Percentiles rank a stretch among this genome's conserved stretches.
Evolutionary conservation across 2,329 filamentous ascomycete genomes (phyloP).

Genomic region (Epichloe scottii): DNA sequence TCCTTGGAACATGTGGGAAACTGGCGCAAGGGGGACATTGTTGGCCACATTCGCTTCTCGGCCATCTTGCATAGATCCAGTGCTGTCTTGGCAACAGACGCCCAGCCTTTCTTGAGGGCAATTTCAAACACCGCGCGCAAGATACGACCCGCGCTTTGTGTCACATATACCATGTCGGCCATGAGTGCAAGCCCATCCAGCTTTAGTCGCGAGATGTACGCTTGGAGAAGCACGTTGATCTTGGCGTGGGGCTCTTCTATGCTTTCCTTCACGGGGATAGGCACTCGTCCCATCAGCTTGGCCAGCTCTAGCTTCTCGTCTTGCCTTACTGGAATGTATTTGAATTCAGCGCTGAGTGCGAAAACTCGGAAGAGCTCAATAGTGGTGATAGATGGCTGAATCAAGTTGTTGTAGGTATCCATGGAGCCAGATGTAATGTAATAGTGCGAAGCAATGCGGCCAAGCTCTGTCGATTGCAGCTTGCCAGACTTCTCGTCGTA

Average conservation of each 20-base stretch:
- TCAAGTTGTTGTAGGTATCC: conserved; percentile 91
- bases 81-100: conserved; percentile 81
- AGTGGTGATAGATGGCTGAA: conserved; percentile 82
- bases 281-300: conserved; percentile 78
- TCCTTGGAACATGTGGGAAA: conserved; percentile 74
- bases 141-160: conserved; percentile 93
- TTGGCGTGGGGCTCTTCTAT: conserved; percentile 95
- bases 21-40: conserved; percentile 90
- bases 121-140: conserved; percentile 94
- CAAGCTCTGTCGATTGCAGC: conserved; percentile 83
- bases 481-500: conserved; percentile 91
- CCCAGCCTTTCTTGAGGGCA: conserved; percentile 92
- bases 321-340: conserved; percentile 94
- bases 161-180: conserved; percentile 98
- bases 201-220: conserved; percentile 89
- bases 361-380: conserved; percentile 97
- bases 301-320: conserved; percentile 95
- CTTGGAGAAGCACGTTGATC: conserved; percentile 94
- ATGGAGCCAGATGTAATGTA: conserved; percentile 96
- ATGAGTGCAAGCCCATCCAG: conserved; percentile 89
- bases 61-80: conserved; percentile 97
- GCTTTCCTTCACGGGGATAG: conserved; percentile 93
- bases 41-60: conserved; percentile 99
- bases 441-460: conserved; percentile 93
- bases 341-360: conserved; percentile 92